Evolutionary conservation across 2,329 filamentous ascomycete genomes (phyloP).

Genomic region (Bertia moriformis): DNA sequence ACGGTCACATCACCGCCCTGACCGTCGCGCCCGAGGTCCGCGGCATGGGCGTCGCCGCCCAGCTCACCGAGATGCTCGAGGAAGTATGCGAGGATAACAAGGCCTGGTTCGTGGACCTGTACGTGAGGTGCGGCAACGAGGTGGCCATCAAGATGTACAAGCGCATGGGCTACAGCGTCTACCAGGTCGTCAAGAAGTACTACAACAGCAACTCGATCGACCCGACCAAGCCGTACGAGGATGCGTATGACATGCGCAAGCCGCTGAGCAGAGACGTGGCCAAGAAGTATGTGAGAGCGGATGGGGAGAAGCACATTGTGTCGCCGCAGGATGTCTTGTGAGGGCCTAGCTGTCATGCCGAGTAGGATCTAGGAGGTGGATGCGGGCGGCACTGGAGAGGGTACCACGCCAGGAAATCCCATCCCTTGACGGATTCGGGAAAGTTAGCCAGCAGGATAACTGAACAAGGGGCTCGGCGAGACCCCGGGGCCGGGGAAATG

Average conservation of each 20-base stretch:
- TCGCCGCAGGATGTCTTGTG: conserved; percentile 76
- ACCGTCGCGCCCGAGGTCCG: conserved; percentile 81
- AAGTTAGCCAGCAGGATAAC: too few relatives aligned
- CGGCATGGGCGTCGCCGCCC: conserved; percentile 72
- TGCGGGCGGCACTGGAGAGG: too few relatives aligned
- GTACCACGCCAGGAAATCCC: too few relatives aligned
- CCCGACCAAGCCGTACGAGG: conserved; percentile 54
- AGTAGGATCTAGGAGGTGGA: too few relatives aligned
- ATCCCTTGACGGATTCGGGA: too few relatives aligned
- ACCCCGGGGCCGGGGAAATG: too few relatives aligned
- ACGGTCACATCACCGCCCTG: conserved; percentile 91
- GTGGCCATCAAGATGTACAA: conserved; percentile 81
- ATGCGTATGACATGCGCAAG: conserved; percentile 96
- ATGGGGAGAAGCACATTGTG: conserved; percentile 69
- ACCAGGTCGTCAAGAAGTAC: conserved; percentile 75
- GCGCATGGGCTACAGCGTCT: conserved; percentile 83
- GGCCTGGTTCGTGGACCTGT: conserved; percentile 91
- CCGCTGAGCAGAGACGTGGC: conserved; percentile 68
- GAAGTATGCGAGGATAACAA: conserved; percentile 67
- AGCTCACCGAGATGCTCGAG: conserved; percentile 69
- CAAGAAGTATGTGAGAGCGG: conserved; percentile 57
- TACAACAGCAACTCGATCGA: conserved; percentile 81
- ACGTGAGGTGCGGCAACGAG: conserved; percentile 76
- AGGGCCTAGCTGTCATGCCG: too few relatives aligned
- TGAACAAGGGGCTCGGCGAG: too few relatives aligned